Evolutionary conservation across 768 basidiomycete genomes (phyloP).

Genomic region (Leucosporidium scottii): DNA sequence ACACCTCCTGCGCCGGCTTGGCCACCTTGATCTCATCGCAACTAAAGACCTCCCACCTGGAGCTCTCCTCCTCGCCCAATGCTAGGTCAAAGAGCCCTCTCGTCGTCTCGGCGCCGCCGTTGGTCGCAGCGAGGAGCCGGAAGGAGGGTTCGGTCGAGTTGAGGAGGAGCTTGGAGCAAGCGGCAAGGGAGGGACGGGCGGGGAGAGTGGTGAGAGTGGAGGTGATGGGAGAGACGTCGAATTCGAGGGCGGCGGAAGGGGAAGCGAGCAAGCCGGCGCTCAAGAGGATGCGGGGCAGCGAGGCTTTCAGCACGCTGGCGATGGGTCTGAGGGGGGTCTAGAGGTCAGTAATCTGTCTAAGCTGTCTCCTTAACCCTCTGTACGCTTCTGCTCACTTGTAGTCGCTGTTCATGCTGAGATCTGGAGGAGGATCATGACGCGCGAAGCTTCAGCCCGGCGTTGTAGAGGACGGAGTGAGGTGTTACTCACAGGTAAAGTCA

Average conservation of each 20-base stretch:
- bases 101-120: constrained; percentile 22
- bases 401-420: constrained; percentile 18
- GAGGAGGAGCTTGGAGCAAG: neutral
- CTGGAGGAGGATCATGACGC: neutral
- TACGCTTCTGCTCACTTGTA: constrained; percentile 3
- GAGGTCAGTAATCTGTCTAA: neutral
- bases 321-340: constrained; percentile 7
- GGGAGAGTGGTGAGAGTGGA: neutral
- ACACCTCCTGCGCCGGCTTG: constrained; percentile 26
- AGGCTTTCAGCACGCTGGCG: constrained; percentile 13
- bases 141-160: neutral
- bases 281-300: constrained; percentile 17
- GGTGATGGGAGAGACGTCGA: neutral
- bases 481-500: constrained; percentile 22
- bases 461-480: too few species aligned
- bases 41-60: constrained; percentile 12
- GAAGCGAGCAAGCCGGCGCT: constrained; percentile 8
- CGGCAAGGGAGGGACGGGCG: neutral
- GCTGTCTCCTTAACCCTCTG: neutral
- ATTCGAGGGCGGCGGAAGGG: neutral
- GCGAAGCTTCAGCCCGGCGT: neutral
- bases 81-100: neutral
- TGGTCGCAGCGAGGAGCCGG: constrained; percentile 19
- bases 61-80: constrained; percentile 2
- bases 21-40: constrained; percentile 21